phyloP scores from a whole-genome alignment of 345 rosid genomes.

The Isatis tinctoria region DNA sequence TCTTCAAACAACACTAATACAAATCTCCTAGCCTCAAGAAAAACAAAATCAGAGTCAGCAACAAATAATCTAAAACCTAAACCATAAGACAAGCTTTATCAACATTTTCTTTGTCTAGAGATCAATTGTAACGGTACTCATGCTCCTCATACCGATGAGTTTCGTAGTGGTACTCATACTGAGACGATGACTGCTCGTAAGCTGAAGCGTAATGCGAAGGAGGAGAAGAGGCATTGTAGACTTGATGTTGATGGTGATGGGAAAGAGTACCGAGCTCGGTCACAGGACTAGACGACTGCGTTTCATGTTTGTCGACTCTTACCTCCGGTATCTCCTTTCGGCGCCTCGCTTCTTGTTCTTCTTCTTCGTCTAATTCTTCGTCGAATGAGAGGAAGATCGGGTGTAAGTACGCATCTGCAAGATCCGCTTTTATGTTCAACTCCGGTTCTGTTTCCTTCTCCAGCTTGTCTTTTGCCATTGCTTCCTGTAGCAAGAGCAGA shows the following conservation, averaged over 20 bases:
- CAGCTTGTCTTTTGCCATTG: slow-evolving; percentile 71
- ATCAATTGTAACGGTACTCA: slow-evolving; percentile 29
- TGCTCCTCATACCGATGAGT: slow-evolving; percentile 43
- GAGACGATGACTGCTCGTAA: slow-evolving; percentile 39
- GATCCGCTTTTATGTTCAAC: slow-evolving; percentile 55
- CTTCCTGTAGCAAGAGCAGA: slow-evolving; percentile 55
- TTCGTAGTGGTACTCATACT: slow-evolving; percentile 33
- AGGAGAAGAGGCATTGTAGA: slow-evolving; percentile 37
- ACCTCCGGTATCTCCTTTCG: slow-evolving; percentile 42
- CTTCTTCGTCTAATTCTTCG: slow-evolving; percentile 36
- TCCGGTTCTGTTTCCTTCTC: slow-evolving; percentile 58
- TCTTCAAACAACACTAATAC: neutral
- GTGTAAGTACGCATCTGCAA: slow-evolving; percentile 91
- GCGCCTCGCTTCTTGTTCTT: slow-evolving; percentile 1
- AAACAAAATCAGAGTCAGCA: neutral
- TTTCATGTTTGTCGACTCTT: slow-evolving; percentile 40
- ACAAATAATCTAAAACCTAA: slow-evolving; percentile 7
- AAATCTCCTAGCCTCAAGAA: neutral
- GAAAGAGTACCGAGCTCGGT: slow-evolving; percentile 61
- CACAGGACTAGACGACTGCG: slow-evolving; percentile 32
- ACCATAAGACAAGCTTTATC: neutral
- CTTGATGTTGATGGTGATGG: slow-evolving; percentile 46
- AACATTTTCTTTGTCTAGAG: neutral
- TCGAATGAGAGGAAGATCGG: slow-evolving; percentile 81
- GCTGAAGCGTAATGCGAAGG: slow-evolving; percentile 30